Base-by-base conservation (phyloP, 192 early-diverging fungal species). In the Linnemannia zychae region DNA sequence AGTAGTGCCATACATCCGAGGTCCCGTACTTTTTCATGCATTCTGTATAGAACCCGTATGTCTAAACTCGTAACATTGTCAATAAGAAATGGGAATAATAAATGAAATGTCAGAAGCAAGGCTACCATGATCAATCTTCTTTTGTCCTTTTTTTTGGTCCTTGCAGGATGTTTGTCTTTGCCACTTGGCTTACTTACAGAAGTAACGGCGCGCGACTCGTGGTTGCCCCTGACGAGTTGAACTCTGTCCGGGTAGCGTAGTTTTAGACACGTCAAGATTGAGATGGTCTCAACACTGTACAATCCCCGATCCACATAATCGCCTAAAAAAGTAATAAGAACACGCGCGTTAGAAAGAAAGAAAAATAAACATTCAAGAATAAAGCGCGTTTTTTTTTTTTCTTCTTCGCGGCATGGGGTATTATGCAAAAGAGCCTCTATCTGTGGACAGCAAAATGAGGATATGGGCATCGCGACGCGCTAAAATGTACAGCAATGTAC, bases 1-100 rank as follows among this genome's bases (percentile, higher is more conserved):
- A 98, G 37, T 96, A 97, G 7, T 92, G 90, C 98, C 98, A 99
- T 15, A 98, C 97, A 17, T 90, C 90, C 0, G 93, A 86, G 22
- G 90, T 92, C 4, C 96, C 96, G 79, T 98, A 98, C 86, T 97
- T 98, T 33, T 94, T 90, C 88, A 96, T 91, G 77, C 97, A 97
- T 77, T 98, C 96, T 1, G 96, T 92, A 84, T 98, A 97, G 79
- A 98, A 98, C 68, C 98, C 98, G 76, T 99, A 99, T 0, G 96
- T 96, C 89, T 94, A 79, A 6, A 44, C 9, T 44, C 22, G 4
- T 9, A 44, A 44, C n/a, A n/a, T n/a, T n/a, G n/a, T n/a, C n/a
- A n/a, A n/a, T n/a, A n/a, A n/a, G n/a, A n/a, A n/a, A n/a, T n/a
- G n/a, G n/a, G n/a, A n/a, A n/a, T n/a, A n/a, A n/a, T n/a, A n/a